Conservation (phyloP, 2,329 filamentous ascomycete species). For the Taxawa tesnikishii region DNA sequence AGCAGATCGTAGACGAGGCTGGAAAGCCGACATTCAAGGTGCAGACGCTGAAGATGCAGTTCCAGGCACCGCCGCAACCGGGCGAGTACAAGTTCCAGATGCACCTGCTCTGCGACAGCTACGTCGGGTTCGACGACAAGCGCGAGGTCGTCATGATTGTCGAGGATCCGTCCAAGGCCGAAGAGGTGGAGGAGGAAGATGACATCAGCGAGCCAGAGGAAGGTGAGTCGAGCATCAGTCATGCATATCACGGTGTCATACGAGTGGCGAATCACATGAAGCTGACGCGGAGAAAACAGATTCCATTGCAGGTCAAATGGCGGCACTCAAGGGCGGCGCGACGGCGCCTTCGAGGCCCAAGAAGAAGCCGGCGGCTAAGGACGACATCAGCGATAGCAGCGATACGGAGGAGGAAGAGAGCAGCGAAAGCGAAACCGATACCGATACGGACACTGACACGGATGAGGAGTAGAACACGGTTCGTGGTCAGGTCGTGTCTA, state of each 20-base stretch:
- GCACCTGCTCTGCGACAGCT: conserved; percentile 88
- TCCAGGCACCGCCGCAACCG: conserved; percentile 82
- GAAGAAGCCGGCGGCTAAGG: conserved; percentile 9
- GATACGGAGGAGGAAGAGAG: conserved; percentile 23
- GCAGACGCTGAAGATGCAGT: conserved; percentile 94
- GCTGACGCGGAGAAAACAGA: conserved; percentile 15
- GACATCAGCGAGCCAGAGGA: conserved; percentile 98
- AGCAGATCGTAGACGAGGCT: conserved; percentile 67
- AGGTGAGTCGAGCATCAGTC: conserved; percentile 48
- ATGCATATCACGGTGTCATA: neutral
- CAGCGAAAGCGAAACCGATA: conserved; percentile 25
- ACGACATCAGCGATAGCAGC: conserved; percentile 21
- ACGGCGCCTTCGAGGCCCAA: conserved; percentile 13
- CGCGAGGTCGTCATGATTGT: conserved; percentile 81
- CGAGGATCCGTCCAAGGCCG: conserved; percentile 78
- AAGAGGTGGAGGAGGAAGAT: conserved; percentile 50
- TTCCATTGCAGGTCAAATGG: conserved; percentile 25
- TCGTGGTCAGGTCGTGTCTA: too few species aligned
- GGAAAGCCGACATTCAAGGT: conserved; percentile 87
- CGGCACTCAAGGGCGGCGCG: conserved; percentile 20
- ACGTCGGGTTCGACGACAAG: conserved; percentile 87
- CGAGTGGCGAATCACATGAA: neutral
- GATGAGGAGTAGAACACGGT: conserved; percentile 57
- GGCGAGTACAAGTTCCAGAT: conserved; percentile 92
- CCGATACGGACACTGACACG: conserved; percentile 69